phyloP scores from a whole-genome alignment of 108 stramenopile species.

The Cyclostephanos invisitatus region DNA sequence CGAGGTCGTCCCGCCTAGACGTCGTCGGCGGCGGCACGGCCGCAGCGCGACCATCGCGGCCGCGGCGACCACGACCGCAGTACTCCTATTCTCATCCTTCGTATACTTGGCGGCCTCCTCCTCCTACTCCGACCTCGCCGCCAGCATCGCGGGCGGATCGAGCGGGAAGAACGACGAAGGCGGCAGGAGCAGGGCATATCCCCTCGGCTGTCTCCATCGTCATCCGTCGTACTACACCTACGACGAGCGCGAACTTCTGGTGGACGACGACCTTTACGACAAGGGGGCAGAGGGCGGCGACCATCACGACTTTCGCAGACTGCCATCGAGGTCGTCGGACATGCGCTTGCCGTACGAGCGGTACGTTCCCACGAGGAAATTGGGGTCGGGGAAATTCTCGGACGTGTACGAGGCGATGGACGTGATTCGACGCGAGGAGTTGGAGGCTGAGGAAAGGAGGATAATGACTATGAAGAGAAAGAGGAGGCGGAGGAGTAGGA shows the following conservation, averaged over 20 bases:
- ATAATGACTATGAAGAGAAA: neutral
- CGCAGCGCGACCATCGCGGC: too few relatives aligned
- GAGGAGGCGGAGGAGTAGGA: neutral
- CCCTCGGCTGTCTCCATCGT: slow-evolving; percentile 44
- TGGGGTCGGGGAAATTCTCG: slow-evolving; percentile 87
- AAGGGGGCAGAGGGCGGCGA: neutral
- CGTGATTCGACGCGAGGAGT: slow-evolving; percentile 18
- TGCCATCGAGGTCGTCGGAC: slow-evolving; percentile 19
- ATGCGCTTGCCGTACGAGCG: slow-evolving; percentile 24
- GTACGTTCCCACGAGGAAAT: slow-evolving; percentile 57
- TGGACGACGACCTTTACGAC: neutral
- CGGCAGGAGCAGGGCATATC: slow-evolving; percentile 34
- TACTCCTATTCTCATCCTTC: too few relatives aligned
- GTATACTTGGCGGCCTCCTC: too few relatives aligned
- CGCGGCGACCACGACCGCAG: too few relatives aligned
- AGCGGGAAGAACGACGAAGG: too few relatives aligned
- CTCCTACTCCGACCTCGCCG: too few relatives aligned
- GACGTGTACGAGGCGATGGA: slow-evolving; percentile 89
- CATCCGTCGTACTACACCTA: slow-evolving; percentile 55
- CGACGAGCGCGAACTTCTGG: slow-evolving; percentile 39
- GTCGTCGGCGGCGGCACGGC: too few relatives aligned
- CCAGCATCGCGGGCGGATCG: too few relatives aligned
- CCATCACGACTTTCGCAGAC: slow-evolving; percentile 29
- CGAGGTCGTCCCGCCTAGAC: too few relatives aligned
- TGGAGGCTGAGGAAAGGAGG: slow-evolving; percentile 14